Conservation (phyloP, 1,284 basidiomycete species). For the Pseudozyma hubeiensis region DNA sequence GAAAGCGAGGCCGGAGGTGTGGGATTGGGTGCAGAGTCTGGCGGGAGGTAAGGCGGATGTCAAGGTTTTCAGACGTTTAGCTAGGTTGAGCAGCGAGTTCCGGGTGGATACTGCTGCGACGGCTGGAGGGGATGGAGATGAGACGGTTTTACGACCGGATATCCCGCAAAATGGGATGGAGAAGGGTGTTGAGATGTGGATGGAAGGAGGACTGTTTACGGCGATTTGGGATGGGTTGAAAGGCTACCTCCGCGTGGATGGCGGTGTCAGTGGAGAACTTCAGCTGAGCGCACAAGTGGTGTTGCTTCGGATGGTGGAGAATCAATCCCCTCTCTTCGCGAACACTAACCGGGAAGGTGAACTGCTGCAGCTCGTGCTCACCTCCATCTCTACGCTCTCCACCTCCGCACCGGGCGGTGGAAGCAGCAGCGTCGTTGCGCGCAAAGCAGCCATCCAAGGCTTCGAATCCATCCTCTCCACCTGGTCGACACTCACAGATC, state of each 20-base stretch:
- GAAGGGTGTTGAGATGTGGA: constrained; percentile 35
- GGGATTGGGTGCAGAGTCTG: constrained; percentile 45
- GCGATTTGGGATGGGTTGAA: constrained; percentile 21
- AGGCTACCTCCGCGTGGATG: constrained; percentile 14
- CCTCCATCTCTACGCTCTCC: constrained; percentile 2
- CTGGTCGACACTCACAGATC: constrained; percentile 33
- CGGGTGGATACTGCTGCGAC: constrained; percentile 12
- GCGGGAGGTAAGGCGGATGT: constrained; percentile 32
- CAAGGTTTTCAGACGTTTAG: constrained; percentile 35
- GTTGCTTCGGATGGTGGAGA: constrained; percentile 47
- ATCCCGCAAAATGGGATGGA: constrained; percentile 1
- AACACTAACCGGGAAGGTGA: constrained; percentile 24
- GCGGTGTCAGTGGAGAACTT: constrained; percentile 15
- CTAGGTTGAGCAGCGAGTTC: constrained; percentile 46
- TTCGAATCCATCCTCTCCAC: constrained; percentile 26
- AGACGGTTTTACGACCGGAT: constrained; percentile 23
- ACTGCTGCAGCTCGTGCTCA: constrained; percentile 22
- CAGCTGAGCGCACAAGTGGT: constrained; percentile 47
- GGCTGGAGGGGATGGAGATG: constrained; percentile 26
- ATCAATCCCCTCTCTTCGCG: constrained; percentile 48
- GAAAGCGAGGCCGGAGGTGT: constrained; percentile 48
- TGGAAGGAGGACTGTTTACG: constrained; percentile 31
- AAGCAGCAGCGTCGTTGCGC: constrained; percentile 13
- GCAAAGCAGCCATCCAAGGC: constrained; percentile 32
- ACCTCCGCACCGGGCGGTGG: not conserved